Base-by-base conservation (phyloP, 2,329 filamentous ascomycete species). In the Colletotrichum sidae region DNA sequence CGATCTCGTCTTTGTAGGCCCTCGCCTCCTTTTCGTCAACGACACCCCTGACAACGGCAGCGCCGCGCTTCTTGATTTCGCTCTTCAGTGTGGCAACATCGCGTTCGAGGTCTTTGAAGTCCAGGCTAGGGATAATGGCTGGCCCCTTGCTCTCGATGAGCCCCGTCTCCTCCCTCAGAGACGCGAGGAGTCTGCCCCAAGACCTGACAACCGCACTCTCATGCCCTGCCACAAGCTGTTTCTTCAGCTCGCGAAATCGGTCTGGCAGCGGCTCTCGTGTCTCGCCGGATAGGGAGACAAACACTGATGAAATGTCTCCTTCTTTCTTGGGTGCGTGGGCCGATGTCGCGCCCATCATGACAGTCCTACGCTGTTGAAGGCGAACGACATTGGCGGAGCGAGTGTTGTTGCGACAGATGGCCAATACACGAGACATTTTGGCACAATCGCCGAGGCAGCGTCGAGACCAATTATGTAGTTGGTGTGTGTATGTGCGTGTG, bases 1-100 rank as follows among this genome's bases (percentile, higher is more conserved):
- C 85, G 6, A 90, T 78, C 65, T 89, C 83, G 8, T 80, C 80
- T 76, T 94, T 94, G 70, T 88, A 91, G 1, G 78, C 81, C 52
- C 90, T 78, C 0, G 90, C 91, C 73, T 90, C 86, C 1, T 79
- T 75, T 69, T 88, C 84, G 0, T 88, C 84, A 12, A 94, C 76
- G 4, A 93, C 91, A 11, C 87, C 87, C 47, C 86, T 83, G 25
- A 94, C 81, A 2, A 94, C 87, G 0, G 86, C 85, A 0, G 83
- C 85, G 8, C 90, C 90, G 1, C 89, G 81, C 69, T 88, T 87
- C 65, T 79, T 77, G 38, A 92, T 84, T 67, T 89, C 87, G 1
- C 78, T 79, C 42, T 75, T 76, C 8, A 80, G 54, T 0, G 55
- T 65, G 8, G 67, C 58, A 3, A 83, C 69, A 3, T 80, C 80